Percentiles rank a stretch among this genome's conserved stretches.
Evolutionary conservation across 1,139 yeast genomes (phyloP).

Genomic region (Saccharomyces hybrid): DNA sequence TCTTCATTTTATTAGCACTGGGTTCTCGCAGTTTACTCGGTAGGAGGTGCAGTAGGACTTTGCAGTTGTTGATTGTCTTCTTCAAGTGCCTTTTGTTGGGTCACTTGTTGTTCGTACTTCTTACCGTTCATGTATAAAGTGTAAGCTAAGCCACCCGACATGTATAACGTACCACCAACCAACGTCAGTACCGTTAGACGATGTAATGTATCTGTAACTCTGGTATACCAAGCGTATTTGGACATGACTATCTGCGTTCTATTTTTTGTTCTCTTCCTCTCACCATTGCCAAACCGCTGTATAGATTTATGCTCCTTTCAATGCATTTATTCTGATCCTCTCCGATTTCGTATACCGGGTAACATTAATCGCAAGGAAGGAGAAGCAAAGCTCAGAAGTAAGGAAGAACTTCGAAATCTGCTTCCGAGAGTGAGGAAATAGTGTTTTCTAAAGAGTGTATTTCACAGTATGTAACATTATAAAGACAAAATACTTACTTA

Average conservation of each 20-base stretch:
- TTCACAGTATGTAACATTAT: background rate
- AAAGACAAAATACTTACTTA: background rate
- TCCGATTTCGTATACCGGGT: background rate
- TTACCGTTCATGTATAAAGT: slow-evolving; percentile 55
- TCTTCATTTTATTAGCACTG: background rate
- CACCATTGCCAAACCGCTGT: background rate
- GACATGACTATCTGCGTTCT: slow-evolving; percentile 32
- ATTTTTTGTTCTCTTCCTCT: background rate
- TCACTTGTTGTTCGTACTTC: slow-evolving; percentile 38
- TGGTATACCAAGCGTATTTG: slow-evolving; percentile 62
- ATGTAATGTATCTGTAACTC: slow-evolving; percentile 73
- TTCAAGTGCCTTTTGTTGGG: slow-evolving; percentile 29
- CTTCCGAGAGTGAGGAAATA: background rate
- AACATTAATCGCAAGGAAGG: background rate
- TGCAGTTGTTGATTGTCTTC: slow-evolving; percentile 7
- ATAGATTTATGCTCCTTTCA: background rate
- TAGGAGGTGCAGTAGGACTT: slow-evolving; percentile 9
- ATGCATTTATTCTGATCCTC: background rate
- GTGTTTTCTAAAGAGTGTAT: background rate
- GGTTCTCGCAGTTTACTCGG: slow-evolving; percentile 6
- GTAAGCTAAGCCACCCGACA: slow-evolving; percentile 54
- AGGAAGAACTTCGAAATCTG: background rate
- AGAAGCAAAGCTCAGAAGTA: background rate
- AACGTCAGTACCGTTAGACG: slow-evolving; percentile 73
- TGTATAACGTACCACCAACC: slow-evolving; percentile 59